Evolutionary conservation across 768 basidiomycete species (phyloP).

Genomic region (Suillus sp.): DNA sequence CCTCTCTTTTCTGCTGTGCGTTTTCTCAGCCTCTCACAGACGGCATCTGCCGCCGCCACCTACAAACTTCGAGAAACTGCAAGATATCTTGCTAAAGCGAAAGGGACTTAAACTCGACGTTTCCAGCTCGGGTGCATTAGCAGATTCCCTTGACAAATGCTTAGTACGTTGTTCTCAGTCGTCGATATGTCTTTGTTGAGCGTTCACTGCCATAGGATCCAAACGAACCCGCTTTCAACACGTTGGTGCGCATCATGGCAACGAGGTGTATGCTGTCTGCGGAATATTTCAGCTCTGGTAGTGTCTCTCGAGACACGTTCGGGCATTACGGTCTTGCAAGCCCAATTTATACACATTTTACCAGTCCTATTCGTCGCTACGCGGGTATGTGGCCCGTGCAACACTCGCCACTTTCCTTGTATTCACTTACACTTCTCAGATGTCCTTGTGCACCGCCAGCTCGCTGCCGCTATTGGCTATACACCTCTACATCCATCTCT

Average conservation of each 20-base stretch:
- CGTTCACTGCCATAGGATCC: conserved; percentile 58
- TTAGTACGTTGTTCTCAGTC: conserved; percentile 51
- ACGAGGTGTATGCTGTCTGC: conserved; percentile 98
- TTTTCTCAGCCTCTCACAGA: conserved; percentile 38
- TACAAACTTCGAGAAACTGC: conserved; percentile 93
- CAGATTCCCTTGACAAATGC: conserved; percentile 85
- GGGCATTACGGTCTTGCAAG: conserved; percentile 98
- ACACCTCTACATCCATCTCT: conserved; percentile 82
- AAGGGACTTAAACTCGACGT: conserved; percentile 85
- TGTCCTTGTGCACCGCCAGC: conserved; percentile 91
- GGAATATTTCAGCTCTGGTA: conserved; percentile 97
- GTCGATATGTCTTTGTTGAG: conserved; percentile 7
- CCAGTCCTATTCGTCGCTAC: conserved; percentile 95
- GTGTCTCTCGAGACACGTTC: conserved; percentile 89
- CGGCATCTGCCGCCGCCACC: conserved; percentile 91
- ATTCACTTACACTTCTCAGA: conserved; percentile 46
- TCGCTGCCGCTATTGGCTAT: conserved; percentile 87
- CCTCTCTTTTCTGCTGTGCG: background rate
- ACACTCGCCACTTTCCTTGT: background rate
- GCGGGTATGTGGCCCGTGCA: conserved; percentile 59
- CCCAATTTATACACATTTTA: conserved; percentile 97
- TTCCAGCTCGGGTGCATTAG: conserved; percentile 87
- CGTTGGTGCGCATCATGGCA: conserved; percentile 97
- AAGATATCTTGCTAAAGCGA: conserved; percentile 87
- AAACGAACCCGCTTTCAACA: conserved; percentile 88